phyloP scores from a whole-genome alignment of 2,329 filamentous ascomycete species.

The Zelopaecilomyces penicillatus region DNA sequence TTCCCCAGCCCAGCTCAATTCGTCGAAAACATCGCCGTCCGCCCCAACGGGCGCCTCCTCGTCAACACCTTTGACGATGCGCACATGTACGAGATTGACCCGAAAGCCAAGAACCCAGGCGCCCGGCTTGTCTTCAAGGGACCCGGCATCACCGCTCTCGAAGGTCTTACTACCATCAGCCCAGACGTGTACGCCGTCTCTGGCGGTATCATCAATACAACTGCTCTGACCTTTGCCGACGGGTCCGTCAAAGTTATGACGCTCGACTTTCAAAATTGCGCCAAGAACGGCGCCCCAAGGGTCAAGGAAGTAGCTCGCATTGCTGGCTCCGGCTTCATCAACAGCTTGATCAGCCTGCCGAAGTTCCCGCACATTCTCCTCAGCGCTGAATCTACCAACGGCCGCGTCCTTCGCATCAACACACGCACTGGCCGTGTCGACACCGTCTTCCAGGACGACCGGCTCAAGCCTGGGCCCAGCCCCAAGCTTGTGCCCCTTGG shows the following conservation, averaged over 20 bases:
- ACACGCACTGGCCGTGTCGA: slow-evolving; percentile 10
- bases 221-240: slow-evolving; percentile 2
- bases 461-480: not conserved
- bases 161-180: slow-evolving; percentile 13
- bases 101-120: not conserved
- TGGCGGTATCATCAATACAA: slow-evolving; percentile 9
- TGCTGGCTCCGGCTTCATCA: slow-evolving; percentile 10
- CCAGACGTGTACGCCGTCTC: slow-evolving; percentile 14
- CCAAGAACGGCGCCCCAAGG: not conserved
- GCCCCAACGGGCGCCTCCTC: slow-evolving; percentile 12
- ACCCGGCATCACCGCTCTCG: slow-evolving; percentile 5
- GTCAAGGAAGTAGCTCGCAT: slow-evolving; percentile 6
- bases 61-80: slow-evolving; percentile 12
- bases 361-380: slow-evolving; percentile 11
- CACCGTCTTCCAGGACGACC: slow-evolving; percentile 9
- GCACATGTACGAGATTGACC: slow-evolving; percentile 9
- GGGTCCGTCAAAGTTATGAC: slow-evolving; percentile 10
- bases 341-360: slow-evolving; percentile 15
- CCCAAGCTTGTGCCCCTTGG: slow-evolving; percentile 11
- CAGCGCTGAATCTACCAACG: slow-evolving; percentile 13
- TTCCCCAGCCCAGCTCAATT: slow-evolving; percentile 11
- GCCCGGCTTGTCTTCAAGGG: slow-evolving; percentile 10
- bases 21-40: slow-evolving; percentile 15
- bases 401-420: slow-evolving; percentile 11
- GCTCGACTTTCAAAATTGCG: slow-evolving; percentile 7